These are phyloP conservation scores for Fusarium marasasianum DNA, from an alignment of 2,329 filamentous ascomycete genomes.

Conservation along the genomic window DNA sequence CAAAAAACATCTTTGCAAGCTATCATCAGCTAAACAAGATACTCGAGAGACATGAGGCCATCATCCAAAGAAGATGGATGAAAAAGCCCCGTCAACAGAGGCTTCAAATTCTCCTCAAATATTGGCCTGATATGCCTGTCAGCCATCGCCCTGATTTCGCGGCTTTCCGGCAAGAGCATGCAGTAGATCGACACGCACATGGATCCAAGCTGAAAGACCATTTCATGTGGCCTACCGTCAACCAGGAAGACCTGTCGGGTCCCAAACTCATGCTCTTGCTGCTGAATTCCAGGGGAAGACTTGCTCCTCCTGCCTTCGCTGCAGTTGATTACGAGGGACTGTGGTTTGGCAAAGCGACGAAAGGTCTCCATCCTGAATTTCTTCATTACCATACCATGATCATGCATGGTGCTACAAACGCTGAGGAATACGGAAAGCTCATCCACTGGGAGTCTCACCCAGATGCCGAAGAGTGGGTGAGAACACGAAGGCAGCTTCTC, in stretches of 20 bases:
- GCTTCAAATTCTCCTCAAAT: slow-evolving; percentile 55
- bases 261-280: slow-evolving; percentile 58
- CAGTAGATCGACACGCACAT: slow-evolving; percentile 2
- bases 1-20: not conserved
- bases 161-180: slow-evolving; percentile 43
- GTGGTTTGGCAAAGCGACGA: slow-evolving; percentile 42
- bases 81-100: slow-evolving; percentile 62
- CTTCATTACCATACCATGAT: slow-evolving; percentile 49
- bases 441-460: slow-evolving; percentile 46
- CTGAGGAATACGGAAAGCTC: slow-evolving; percentile 50
- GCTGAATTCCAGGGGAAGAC: slow-evolving; percentile 60
- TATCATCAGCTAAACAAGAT: slow-evolving; percentile 42
- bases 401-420: slow-evolving; percentile 42
- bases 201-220: slow-evolving; percentile 43
- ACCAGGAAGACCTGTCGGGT: slow-evolving; percentile 63
- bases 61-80: slow-evolving; percentile 62
- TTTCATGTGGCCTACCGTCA: slow-evolving; percentile 65
- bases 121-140: slow-evolving; percentile 60
- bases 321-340: slow-evolving; percentile 52
- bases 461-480: slow-evolving; percentile 51
- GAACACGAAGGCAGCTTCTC: slow-evolving; percentile 48
- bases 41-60: slow-evolving; percentile 59
- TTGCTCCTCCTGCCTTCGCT: slow-evolving; percentile 59
- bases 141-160: slow-evolving; percentile 63
- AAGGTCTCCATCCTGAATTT: slow-evolving; percentile 39